Evolutionary conservation across 305 asterid species (phyloP).

Genomic region (Plantago coronopus): DNA sequence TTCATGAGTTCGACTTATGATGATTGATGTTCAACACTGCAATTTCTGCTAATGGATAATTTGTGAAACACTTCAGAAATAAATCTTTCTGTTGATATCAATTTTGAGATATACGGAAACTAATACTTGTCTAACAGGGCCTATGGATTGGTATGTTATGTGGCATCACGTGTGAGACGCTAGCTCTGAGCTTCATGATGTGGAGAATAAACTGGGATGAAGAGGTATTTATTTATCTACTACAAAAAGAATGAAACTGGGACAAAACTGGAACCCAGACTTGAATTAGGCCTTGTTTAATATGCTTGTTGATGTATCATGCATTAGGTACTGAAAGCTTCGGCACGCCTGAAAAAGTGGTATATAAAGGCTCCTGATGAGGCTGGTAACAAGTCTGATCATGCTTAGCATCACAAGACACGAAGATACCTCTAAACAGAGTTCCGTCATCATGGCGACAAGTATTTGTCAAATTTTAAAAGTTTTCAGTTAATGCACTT

Average conservation of each 20-base stretch:
- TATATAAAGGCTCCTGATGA: conserved; percentile 44
- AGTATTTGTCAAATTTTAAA: not conserved
- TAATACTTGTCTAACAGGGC: conserved; percentile 43
- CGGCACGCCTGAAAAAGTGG: conserved; percentile 45
- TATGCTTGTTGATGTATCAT: not conserved
- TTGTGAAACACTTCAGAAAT: not conserved
- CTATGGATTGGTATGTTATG: conserved; percentile 84
- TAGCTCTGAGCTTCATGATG: conserved; percentile 60
- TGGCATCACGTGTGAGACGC: conserved; percentile 55
- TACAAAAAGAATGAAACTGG: not conserved
- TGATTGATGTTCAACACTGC: not conserved
- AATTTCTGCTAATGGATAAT: too few species aligned
- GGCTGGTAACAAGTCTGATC: conserved; percentile 22
- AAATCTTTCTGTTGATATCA: not conserved
- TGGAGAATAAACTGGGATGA: conserved; percentile 85
- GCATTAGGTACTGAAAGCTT: conserved; percentile 50
- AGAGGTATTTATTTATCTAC: conserved; percentile 34
- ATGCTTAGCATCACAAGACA: conserved; percentile 12
- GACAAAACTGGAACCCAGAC: not conserved
- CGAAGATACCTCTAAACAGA: not conserved
- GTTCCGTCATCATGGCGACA: not conserved
- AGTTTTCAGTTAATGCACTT: not conserved
- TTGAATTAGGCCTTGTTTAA: not conserved
- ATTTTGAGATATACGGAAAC: not conserved
- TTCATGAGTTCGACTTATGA: too few species aligned